Base-by-base conservation (phyloP, 805 yeast genomes). In the Brettanomyces nanus region DNA sequence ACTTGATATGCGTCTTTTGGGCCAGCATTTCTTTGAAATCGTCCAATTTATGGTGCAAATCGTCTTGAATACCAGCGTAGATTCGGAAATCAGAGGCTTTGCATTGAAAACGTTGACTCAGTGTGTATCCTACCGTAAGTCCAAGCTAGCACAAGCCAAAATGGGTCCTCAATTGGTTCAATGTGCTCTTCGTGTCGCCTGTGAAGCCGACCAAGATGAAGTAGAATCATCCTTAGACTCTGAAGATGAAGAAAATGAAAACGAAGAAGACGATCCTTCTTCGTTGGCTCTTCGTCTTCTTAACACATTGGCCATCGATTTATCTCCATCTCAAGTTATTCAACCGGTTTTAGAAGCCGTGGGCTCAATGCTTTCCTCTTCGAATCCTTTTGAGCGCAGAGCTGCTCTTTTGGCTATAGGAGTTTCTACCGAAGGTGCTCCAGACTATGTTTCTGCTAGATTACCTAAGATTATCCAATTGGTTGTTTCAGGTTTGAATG, bases 321-420 rank as follows among this genome's bases (percentile, higher is more conserved):
- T 92, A 52, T 96, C 99, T 38, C 95, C 97, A 35, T 75, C 86
- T 31, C 98, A 92, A 61, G 95, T 85, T 40, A 78, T 89, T 47
- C 73, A 69, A 45, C 90, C 95, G 31, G 70, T 90, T 45, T 69
- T 86, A 44, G 84, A 77, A 46, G 73, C 71, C 47, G 59, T 84
- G 45, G 71, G 75, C 32, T 56, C 71, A 31, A 62, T 79, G 68
- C 59, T 80, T 44, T 62, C 75, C 35, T 73, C 89, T 14, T 47
- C 74, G n/a, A 77, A 85, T 57, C 70, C 72, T 44, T 80, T 74
- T 47, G 86, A 83, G 65, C 79, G 94, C 67, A 79, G 96, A 65
- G 96, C 94, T 42, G 92, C 83, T 39, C 69, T 87, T 37, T 67
- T 85, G 51, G 75, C 95, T 25, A 66, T 92, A 45, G 86, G 94